Evolutionary conservation across 2,329 filamentous ascomycete genomes (phyloP), one percentile per base, ranked within the genome.

Genomic region (Pseudogymnoascus verrucosus): DNA sequence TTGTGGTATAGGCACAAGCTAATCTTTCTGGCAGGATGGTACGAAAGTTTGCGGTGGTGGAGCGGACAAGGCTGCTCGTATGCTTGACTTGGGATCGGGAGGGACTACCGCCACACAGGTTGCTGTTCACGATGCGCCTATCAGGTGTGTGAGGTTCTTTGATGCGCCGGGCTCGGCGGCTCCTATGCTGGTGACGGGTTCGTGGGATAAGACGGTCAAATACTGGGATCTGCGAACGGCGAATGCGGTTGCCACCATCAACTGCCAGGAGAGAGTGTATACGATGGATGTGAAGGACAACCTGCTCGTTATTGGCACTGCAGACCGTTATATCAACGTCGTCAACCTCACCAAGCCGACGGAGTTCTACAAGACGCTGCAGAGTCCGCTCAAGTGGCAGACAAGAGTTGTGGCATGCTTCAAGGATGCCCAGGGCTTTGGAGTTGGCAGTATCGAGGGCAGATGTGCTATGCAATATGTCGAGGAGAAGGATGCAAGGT

Each of bases 401-500:
- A 99, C 95, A 1, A 83, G 93, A 64, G 91, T 96, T 11, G 90
- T 98, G 61, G 95, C 89, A 78, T 98, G 93, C 80, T 99, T 99
- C 75, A 87, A 88, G 12, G 93, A 99, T 74, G 89, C 91, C 5
- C 87, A 87, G 0, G 95, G 95, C 5, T 99, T 96, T 73, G 95
- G 95, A 0, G 90, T 99, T 61, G 95, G 95, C 63, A 96, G 91
- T 74, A 96, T 99, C 71, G 95, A 99, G 76, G 95, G 95, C 31
- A 89, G 95, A 63, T 99, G 95, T 75, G 95, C 95, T 1, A 99
- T 99, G 67, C 95, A 99, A 75, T 98, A 99, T 71, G 91, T 97
- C 37, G 93, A 99, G 72, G 95, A 99, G 47, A 97, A 97, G 77
- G 92, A 99, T 74, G 80, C 89, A 2, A 84, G 78, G 88, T 88